Conservation (phyloP, 768 basidiomycete species). For the Fomitopsis serialis region DNA sequence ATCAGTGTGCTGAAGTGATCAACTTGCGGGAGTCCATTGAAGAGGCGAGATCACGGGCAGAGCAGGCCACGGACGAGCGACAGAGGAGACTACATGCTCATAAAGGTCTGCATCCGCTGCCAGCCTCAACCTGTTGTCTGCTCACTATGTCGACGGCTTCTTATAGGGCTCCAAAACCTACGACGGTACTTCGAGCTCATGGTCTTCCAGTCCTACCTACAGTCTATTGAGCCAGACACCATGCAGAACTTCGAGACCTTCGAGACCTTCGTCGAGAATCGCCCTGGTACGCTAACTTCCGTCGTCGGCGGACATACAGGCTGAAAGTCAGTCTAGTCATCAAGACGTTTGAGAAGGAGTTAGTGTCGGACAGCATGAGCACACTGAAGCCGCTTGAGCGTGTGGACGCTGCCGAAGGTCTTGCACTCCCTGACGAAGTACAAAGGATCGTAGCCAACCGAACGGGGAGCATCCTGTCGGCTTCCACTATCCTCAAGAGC, state of each 20-base stretch:
- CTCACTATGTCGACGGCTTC: not conserved
- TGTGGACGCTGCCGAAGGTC: slow-evolving; percentile 56
- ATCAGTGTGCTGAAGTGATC: slow-evolving; percentile 75
- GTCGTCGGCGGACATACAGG: not conserved
- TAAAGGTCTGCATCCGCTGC: slow-evolving; percentile 44
- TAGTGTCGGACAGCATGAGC: slow-evolving; percentile 70
- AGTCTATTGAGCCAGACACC: slow-evolving; percentile 77
- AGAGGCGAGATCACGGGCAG: slow-evolving; percentile 68
- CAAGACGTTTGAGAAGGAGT: slow-evolving; percentile 91
- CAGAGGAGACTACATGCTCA: slow-evolving; percentile 63
- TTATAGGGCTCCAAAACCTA: slow-evolving; percentile 69
- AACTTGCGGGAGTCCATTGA: slow-evolving; percentile 91
- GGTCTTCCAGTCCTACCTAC: slow-evolving; percentile 86
- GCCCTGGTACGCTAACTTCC: slow-evolving; percentile 57
- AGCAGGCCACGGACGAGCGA: slow-evolving; percentile 68
- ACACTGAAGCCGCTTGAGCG: slow-evolving; percentile 80
- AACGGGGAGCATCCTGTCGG: slow-evolving; percentile 80
- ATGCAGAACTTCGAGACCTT: slow-evolving; percentile 70
- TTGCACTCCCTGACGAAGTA: slow-evolving; percentile 89
- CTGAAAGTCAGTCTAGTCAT: too few relatives aligned
- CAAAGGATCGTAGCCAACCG: slow-evolving; percentile 80
- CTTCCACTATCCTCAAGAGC: slow-evolving; percentile 91
- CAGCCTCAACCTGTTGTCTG: not conserved
- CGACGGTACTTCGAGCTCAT: slow-evolving; percentile 82
- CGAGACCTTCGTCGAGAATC: slow-evolving; percentile 74